Conservation (phyloP, 257 asterid genomes). For the Datura wrightii region DNA sequence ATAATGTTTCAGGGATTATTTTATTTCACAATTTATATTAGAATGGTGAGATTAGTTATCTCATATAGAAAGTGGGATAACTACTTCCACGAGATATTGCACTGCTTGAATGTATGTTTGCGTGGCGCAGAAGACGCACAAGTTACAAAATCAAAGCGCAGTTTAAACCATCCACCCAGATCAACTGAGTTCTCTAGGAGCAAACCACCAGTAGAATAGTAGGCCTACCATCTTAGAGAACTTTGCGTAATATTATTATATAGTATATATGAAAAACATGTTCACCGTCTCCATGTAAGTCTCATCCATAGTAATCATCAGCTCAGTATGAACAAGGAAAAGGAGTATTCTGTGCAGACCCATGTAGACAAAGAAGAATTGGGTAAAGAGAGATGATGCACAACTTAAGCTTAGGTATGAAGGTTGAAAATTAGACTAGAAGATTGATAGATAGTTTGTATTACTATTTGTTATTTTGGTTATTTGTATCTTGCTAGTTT, state of each 20-base stretch:
- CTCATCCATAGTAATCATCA: background rate
- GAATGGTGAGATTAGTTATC: too few relatives aligned
- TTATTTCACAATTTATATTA: too few relatives aligned
- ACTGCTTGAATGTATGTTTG: background rate
- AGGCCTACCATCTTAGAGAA: background rate
- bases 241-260: background rate
- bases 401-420: too few relatives aligned
- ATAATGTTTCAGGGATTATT: too few relatives aligned
- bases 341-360: background rate
- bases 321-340: background rate
- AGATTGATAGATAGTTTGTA: too few relatives aligned
- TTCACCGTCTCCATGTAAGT: background rate
- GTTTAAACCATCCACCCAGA: background rate
- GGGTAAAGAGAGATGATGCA: too few relatives aligned
- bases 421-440: too few relatives aligned
- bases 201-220: background rate
- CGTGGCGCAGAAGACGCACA: background rate
- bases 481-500: too few relatives aligned
- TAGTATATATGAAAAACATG: background rate
- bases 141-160: background rate
- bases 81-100: background rate
- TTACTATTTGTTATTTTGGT: too few relatives aligned
- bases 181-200: background rate
- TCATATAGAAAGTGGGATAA: too few relatives aligned
- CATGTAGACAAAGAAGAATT: background rate